These are phyloP conservation scores for Bocquillonia castaneifolia DNA, from an alignment of 441 rosid genomes.

Conservation along the genomic window DNA sequence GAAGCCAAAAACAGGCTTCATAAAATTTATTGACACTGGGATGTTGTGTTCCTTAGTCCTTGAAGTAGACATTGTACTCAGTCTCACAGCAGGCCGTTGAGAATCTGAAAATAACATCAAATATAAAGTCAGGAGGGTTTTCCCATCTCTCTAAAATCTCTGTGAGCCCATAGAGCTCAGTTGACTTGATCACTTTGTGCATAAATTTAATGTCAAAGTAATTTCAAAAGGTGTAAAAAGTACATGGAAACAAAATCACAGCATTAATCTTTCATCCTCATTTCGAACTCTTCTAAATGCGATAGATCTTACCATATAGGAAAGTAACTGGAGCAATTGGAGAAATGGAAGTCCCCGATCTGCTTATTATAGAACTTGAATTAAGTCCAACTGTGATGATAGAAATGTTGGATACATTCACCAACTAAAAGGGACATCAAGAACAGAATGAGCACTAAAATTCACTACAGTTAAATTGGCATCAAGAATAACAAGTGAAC, in stretches of 20 bases:
- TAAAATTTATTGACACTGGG: slow-evolving; percentile 57
- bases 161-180: too few species aligned
- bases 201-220: not conserved
- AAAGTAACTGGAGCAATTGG: slow-evolving; percentile 74
- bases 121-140: slow-evolving; percentile 16
- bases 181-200: too few species aligned
- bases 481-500: slow-evolving; percentile 8
- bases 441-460: slow-evolving; percentile 1
- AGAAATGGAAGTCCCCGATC: slow-evolving; percentile 66
- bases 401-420: slow-evolving; percentile 39
- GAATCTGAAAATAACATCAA: slow-evolving; percentile 51
- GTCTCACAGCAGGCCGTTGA: slow-evolving; percentile 60
- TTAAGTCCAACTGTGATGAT: slow-evolving; percentile 50
- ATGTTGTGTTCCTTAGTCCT: slow-evolving; percentile 63
- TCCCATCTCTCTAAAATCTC: too few species aligned
- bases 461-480: slow-evolving; percentile 8
- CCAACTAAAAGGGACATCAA: slow-evolving; percentile 40
- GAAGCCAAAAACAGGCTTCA: slow-evolving; percentile 84
- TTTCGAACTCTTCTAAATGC: slow-evolving; percentile 7
- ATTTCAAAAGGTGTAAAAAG: not conserved
- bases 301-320: slow-evolving; percentile 56
- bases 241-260: not conserved
- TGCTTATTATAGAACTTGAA: slow-evolving; percentile 52
- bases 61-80: slow-evolving; percentile 60
- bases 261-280: not conserved